Base-by-base conservation (phyloP, 2,329 filamentous ascomycete species). In the Aspergillus sp. region DNA sequence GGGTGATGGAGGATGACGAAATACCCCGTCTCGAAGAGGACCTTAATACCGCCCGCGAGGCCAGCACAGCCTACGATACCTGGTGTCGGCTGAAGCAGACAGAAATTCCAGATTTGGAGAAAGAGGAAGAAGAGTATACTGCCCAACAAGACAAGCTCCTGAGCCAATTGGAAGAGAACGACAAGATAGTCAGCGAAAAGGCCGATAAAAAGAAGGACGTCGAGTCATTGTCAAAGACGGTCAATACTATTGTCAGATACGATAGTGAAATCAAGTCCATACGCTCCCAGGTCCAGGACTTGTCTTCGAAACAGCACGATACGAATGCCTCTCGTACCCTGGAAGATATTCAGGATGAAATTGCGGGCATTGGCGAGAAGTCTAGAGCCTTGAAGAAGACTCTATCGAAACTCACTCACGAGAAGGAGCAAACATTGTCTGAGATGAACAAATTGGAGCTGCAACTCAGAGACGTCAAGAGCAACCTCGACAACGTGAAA, bases 281-380 rank as follows among this genome's bases (percentile, higher is more conserved):
- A 5, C 86, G 90, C 68, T 78, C 79, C 41, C 90, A 96, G 73
- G 89, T 97, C 53, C 82, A 89, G 58, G 87, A 90, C 57, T 84
- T 96, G 53, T 82, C 86, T 60, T 87, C 87, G 8, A 92, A 92
- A 66, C 90, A 97, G 71, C 87, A 89, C 69, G 85, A 88, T 13
- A 82, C 83, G 25, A 84, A 85, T 11, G 75, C 83, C 8, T 84
- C 86, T 13, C 86, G 91, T 63, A 90, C 90, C 30, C 84, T 92
- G 6, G 90, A 96, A 57, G 90, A 95, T 66, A 92, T 98, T 56
- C 90, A 95, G 68, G 88, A 90, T 56, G 86, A 92, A 51, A 86
- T 92, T 62, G 86, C 86, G 51, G 77, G 80, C 17, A 83, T 88
- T 58, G 84, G 84, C 19, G 90, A 92, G 62, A 86, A 90, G 70